These are phyloP conservation scores for Lachnellula suecica DNA, from an alignment of 2,329 filamentous ascomycete genomes.

Conservation along the genomic window DNA sequence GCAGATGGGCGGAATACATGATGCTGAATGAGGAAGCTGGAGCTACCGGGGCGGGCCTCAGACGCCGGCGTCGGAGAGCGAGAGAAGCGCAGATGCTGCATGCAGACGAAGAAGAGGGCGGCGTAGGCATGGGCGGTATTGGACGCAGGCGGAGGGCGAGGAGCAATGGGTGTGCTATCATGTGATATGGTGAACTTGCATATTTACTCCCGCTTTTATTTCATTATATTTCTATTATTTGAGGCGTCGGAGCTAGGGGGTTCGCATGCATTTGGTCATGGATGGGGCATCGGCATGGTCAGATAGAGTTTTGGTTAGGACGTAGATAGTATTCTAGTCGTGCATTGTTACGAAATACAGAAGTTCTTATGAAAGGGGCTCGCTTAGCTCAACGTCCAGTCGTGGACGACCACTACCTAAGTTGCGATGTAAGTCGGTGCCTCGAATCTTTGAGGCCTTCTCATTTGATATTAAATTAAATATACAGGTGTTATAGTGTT, in stretches of 20 bases:
- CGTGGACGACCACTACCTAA: no score
- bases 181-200: no score
- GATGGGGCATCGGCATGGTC: not conserved
- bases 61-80: constrained; percentile 73
- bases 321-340: not conserved
- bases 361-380: not conserved
- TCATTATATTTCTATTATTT: not conserved
- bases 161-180: constrained; percentile 62
- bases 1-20: constrained; percentile 94
- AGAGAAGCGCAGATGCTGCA: constrained; percentile 80
- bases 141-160: constrained; percentile 59
- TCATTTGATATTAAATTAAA: no score
- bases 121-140: constrained; percentile 40
- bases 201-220: not conserved
- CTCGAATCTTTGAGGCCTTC: no score
- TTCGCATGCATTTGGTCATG: not conserved
- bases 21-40: constrained; percentile 85
- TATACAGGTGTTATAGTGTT: no score
- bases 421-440: no score
- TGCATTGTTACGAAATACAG: not conserved
- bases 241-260: not conserved
- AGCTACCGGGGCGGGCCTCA: constrained; percentile 60
- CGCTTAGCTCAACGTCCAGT: not conserved
- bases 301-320: no score
- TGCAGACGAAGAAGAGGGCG: constrained; percentile 76